These are phyloP conservation scores for Pyrrhoderma lamaoense DNA, from an alignment of 1,284 basidiomycete genomes.

Conservation along the genomic window DNA sequence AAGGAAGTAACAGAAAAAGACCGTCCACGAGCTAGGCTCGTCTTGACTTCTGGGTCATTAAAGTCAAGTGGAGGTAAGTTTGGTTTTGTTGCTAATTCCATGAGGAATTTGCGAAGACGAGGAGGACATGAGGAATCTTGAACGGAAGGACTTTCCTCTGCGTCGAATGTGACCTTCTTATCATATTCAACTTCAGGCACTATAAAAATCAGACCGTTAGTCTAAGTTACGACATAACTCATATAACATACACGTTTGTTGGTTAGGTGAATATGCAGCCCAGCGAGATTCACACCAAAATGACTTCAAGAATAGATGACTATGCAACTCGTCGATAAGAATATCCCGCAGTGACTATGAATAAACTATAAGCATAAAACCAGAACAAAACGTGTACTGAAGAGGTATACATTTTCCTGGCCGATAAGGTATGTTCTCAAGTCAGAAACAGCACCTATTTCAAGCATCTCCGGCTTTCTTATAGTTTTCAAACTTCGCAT, in stretches of 20 bases:
- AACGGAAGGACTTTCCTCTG: constrained; percentile 30
- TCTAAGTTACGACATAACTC: constrained; percentile 6
- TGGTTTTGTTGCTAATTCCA: constrained; percentile 64
- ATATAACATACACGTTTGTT: constrained; percentile 58
- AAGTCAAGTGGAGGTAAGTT: constrained; percentile 76
- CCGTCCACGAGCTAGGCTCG: constrained; percentile 23
- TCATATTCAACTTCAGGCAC: constrained; percentile 56
- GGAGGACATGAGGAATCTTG: constrained; percentile 30
- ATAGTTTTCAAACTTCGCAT: constrained; percentile 87
- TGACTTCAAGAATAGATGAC: constrained; percentile 95
- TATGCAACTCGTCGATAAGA: constrained; percentile 92
- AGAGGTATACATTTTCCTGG: constrained; percentile 85
- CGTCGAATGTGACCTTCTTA: constrained; percentile 33
- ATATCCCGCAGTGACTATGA: constrained; percentile 82
- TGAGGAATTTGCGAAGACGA: constrained; percentile 60
- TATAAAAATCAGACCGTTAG: constrained; percentile 23
- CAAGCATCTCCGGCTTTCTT: constrained; percentile 87
- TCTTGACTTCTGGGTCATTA: constrained; percentile 43
- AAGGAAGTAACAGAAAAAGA: constrained; percentile 23
- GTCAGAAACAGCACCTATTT: constrained; percentile 91
- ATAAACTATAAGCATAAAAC: constrained; percentile 2
- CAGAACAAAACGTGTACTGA: too few species aligned
- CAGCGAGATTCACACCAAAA: constrained; percentile 95
- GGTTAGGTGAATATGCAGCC: constrained; percentile 78
- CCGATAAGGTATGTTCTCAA: constrained; percentile 77